phyloP scores from a whole-genome alignment of 805 yeast species.

The Ogataea polymorpha region DNA sequence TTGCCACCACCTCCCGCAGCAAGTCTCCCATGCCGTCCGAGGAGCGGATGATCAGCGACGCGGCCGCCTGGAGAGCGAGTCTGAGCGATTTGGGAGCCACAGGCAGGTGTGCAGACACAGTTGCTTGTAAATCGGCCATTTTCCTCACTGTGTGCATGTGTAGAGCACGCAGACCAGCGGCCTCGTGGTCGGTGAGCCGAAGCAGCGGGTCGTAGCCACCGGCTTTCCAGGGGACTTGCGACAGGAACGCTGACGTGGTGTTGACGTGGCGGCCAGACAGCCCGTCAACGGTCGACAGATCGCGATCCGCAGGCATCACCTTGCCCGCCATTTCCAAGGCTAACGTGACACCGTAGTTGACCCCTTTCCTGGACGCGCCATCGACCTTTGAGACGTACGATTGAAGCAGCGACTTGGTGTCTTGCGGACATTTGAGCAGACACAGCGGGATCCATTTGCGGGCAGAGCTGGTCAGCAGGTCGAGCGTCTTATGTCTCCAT shows the following conservation, averaged over 20 bases:
- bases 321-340: slow-evolving; percentile 86
- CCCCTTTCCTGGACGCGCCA: slow-evolving; percentile 23
- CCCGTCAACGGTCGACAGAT: slow-evolving; percentile 45
- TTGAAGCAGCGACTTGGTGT: slow-evolving; percentile 75
- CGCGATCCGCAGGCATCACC: slow-evolving; percentile 64
- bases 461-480: slow-evolving; percentile 55
- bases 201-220: slow-evolving; percentile 35
- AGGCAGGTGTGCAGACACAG: slow-evolving; percentile 7
- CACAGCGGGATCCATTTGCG: slow-evolving; percentile 63
- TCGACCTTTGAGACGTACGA: slow-evolving; percentile 56
- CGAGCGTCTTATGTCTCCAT: slow-evolving; percentile 71
- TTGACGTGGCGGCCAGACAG: slow-evolving; percentile 37
- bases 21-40: slow-evolving; percentile 43
- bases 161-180: slow-evolving; percentile 25
- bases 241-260: slow-evolving; percentile 67
- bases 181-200: slow-evolving; percentile 26
- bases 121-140: slow-evolving; percentile 6
- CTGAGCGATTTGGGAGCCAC: slow-evolving; percentile 35
- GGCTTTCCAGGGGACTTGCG: slow-evolving; percentile 67
- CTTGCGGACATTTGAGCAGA: slow-evolving; percentile 59
- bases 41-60: slow-evolving; percentile 40
- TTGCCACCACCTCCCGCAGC: slow-evolving; percentile 49
- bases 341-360: slow-evolving; percentile 82
- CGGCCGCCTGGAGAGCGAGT: slow-evolving; percentile 39
- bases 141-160: slow-evolving; percentile 10